Evolutionary conservation across 2,329 filamentous ascomycete genomes (phyloP).

Genomic region (Paecilomyces sp.): DNA sequence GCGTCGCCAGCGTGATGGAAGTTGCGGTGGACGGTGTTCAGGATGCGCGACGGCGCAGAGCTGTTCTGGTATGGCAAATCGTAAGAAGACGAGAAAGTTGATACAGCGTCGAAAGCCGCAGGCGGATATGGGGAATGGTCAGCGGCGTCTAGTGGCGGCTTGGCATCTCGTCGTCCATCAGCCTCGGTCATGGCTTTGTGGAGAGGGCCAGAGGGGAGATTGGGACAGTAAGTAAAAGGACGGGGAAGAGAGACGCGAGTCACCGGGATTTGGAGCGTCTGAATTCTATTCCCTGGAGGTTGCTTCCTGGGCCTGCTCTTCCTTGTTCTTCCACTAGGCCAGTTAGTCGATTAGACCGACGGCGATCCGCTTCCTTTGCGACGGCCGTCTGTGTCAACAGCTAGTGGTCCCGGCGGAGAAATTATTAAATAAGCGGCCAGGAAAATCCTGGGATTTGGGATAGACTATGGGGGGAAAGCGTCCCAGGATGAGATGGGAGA

Average conservation of each 20-base stretch:
- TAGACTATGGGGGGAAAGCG: not conserved
- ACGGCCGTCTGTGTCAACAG: not conserved
- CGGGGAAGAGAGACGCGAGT: not conserved
- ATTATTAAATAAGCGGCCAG: not conserved
- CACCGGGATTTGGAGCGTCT: not conserved
- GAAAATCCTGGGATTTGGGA: not conserved
- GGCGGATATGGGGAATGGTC: constrained; percentile 23
- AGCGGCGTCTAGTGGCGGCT: constrained; percentile 19
- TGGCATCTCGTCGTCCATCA: constrained; percentile 12
- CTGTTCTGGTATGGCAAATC: not conserved
- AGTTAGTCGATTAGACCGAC: not conserved
- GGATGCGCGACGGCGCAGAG: not conserved
- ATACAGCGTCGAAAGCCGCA: not conserved
- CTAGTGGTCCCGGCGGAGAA: not conserved
- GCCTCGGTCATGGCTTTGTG: constrained; percentile 6
- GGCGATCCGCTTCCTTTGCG: not conserved
- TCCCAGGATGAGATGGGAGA: not conserved
- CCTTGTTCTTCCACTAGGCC: not conserved
- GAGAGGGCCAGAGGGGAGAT: not conserved
- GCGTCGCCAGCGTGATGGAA: not conserved
- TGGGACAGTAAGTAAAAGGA: not conserved
- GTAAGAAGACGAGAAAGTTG: constrained; percentile 5
- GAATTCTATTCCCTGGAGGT: not conserved
- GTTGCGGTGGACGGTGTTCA: not conserved
- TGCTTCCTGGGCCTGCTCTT: not conserved